phyloP scores from a whole-genome alignment of 345 rosid genomes.

The Draba incana region DNA sequence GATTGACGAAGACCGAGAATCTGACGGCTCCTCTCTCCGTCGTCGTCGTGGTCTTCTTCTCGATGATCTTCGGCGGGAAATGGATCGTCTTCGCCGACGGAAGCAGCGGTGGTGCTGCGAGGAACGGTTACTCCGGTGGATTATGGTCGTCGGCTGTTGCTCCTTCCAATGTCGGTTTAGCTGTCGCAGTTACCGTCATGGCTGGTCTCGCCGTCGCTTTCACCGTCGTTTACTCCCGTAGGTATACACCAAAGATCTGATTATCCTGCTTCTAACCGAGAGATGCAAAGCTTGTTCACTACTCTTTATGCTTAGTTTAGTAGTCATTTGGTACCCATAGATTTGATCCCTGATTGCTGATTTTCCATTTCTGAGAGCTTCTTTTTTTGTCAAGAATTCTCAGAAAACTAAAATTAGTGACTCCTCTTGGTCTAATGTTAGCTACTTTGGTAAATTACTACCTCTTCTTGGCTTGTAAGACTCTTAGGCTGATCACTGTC shows the following conservation, averaged over 20 bases:
- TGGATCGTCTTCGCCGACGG: slow-evolving; percentile 57
- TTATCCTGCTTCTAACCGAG: slow-evolving; percentile 12
- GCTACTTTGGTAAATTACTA: too few relatives aligned
- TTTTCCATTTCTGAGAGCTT: too few relatives aligned
- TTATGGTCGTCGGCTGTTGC: slow-evolving; percentile 52
- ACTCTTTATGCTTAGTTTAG: neutral
- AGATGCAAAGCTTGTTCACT: slow-evolving; percentile 25
- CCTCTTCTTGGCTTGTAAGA: too few relatives aligned
- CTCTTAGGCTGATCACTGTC: too few relatives aligned
- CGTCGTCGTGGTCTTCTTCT: slow-evolving; percentile 25
- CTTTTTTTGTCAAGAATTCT: too few relatives aligned
- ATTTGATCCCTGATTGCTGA: too few relatives aligned
- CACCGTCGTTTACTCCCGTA: slow-evolving; percentile 64
- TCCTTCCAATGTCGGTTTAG: slow-evolving; percentile 60
- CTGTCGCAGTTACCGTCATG: slow-evolving; percentile 72
- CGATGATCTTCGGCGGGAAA: slow-evolving; percentile 48
- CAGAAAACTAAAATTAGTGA: too few relatives aligned
- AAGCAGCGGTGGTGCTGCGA: slow-evolving; percentile 47
- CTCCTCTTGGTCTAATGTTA: too few relatives aligned
- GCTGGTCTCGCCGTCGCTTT: slow-evolving; percentile 74
- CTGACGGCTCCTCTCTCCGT: slow-evolving; percentile 29
- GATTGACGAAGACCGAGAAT: slow-evolving; percentile 35
- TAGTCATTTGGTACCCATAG: too few relatives aligned
- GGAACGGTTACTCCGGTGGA: slow-evolving; percentile 47
- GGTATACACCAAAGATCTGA: slow-evolving; percentile 45